phyloP scores from a whole-genome alignment of 1,139 yeast species.

The Magnusiomyces paraingens region DNA sequence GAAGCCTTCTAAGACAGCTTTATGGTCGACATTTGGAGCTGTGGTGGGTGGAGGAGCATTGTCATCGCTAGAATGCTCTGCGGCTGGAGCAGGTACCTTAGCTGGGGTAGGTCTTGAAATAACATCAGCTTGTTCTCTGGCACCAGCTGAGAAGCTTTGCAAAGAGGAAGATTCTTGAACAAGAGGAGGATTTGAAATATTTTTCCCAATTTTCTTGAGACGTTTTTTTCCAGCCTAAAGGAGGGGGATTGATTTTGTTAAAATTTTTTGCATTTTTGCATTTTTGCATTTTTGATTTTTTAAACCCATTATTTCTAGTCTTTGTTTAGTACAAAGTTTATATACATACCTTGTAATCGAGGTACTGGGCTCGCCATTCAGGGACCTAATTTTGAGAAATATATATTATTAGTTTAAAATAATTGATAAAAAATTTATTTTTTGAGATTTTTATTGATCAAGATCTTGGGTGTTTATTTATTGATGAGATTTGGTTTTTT shows the following conservation, averaged over 20 bases:
- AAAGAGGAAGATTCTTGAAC: conserved; percentile 16
- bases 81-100: not conserved
- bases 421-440: conserved; percentile 6
- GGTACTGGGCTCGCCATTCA: conserved; percentile 79
- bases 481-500: no score
- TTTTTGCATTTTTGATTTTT: no score
- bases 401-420: conserved; percentile 6
- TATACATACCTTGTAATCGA: conserved; percentile 53
- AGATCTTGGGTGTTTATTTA: no score
- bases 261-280: no score
- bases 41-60: conserved; percentile 14
- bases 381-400: conserved; percentile 51
- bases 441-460: no score
- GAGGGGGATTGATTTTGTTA: conserved; percentile 1
- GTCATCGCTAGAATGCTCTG: conserved; percentile 8
- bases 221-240: conserved; percentile 46
- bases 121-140: conserved; percentile 14
- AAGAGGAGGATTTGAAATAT: conserved; percentile 8
- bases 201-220: conserved; percentile 41
- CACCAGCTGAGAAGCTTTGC: conserved; percentile 8
- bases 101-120: conserved; percentile 9
- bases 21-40: conserved; percentile 2
- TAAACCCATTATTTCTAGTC: not conserved
- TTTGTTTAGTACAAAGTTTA: not conserved
- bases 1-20: conserved; percentile 16